Conservation (phyloP, 2,329 filamentous ascomycete genomes). For the Pseudovirgaria hyperparasitica region DNA sequence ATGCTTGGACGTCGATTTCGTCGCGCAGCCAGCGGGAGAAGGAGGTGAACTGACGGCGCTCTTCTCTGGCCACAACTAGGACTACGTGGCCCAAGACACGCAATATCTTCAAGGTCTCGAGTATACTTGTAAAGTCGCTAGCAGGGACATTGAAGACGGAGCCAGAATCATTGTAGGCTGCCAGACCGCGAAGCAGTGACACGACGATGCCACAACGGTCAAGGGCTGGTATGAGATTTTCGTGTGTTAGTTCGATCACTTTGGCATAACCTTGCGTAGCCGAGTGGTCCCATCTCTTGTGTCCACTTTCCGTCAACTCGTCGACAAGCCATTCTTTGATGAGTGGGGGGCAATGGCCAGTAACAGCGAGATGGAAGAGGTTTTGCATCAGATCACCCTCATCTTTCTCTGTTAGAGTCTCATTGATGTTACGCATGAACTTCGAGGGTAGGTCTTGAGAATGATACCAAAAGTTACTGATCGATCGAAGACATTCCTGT, state of each 20-base stretch:
- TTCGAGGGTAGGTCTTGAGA: slow-evolving; percentile 64
- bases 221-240: slow-evolving; percentile 78
- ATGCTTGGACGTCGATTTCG: slow-evolving; percentile 66
- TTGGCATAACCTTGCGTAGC: slow-evolving; percentile 66
- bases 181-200: slow-evolving; percentile 70
- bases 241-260: slow-evolving; percentile 65
- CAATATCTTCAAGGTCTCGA: slow-evolving; percentile 64
- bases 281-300: slow-evolving; percentile 91
- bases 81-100: slow-evolving; percentile 63
- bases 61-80: slow-evolving; percentile 57
- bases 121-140: slow-evolving; percentile 27
- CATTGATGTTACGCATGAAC: slow-evolving; percentile 68
- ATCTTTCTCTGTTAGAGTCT: slow-evolving; percentile 55
- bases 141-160: slow-evolving; percentile 40
- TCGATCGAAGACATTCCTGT: slow-evolving; percentile 64
- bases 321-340: slow-evolving; percentile 84
- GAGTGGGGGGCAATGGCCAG: slow-evolving; percentile 62
- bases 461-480: slow-evolving; percentile 71
- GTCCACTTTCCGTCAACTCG: slow-evolving; percentile 65
- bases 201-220: slow-evolving; percentile 74
- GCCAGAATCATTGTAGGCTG: slow-evolving; percentile 62
- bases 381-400: slow-evolving; percentile 59
- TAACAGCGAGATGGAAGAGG: slow-evolving; percentile 72
- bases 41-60: slow-evolving; percentile 61
- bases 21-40: slow-evolving; percentile 79